Percentiles rank a stretch among this genome's conserved stretches.
phyloP scores from a whole-genome alignment of 1,284 basidiomycete genomes.

The Stygiomarasmius scandens region DNA sequence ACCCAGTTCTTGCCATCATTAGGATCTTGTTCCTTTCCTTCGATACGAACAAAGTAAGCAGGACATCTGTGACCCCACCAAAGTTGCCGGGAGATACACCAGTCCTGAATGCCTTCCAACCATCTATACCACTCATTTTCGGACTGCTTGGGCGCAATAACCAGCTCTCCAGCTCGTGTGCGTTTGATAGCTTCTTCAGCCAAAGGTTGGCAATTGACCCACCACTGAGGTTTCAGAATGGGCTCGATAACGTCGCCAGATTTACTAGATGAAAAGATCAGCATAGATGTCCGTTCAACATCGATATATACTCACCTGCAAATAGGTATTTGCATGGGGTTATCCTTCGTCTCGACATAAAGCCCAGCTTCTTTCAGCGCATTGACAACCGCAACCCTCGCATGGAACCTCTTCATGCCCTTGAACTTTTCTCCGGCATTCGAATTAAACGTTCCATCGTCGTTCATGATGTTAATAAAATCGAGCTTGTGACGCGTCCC shows the following conservation, averaged over 20 bases:
- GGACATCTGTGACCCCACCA: slow-evolving; percentile 99
- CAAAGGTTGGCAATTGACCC: slow-evolving; percentile 93
- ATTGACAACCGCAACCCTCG: slow-evolving; percentile 83
- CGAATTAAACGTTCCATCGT: slow-evolving; percentile 95
- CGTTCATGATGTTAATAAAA: slow-evolving; percentile 96
- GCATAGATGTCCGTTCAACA: not conserved
- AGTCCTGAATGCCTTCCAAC: slow-evolving; percentile 96
- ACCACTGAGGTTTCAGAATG: slow-evolving; percentile 98
- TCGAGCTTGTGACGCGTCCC: slow-evolving; percentile 88
- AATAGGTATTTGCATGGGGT: slow-evolving; percentile 93
- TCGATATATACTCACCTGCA: slow-evolving; percentile 60
- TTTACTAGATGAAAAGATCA: slow-evolving; percentile 55
- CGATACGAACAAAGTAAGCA: slow-evolving; percentile 90
- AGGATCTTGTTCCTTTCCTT: slow-evolving; percentile 74
- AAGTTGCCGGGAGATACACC: slow-evolving; percentile 98
- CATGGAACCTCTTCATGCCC: slow-evolving; percentile 98
- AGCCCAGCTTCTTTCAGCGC: slow-evolving; percentile 86
- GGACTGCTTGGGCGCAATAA: slow-evolving; percentile 83
- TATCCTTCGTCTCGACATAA: slow-evolving; percentile 92
- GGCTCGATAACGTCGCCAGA: slow-evolving; percentile 97
- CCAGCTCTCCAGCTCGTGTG: slow-evolving; percentile 83
- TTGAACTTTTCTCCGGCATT: slow-evolving; percentile 85
- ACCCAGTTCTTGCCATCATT: slow-evolving; percentile 88
- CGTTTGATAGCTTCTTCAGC: slow-evolving; percentile 92
- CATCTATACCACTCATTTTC: slow-evolving; percentile 97